These are phyloP conservation scores for Arabidopsis suecica DNA, from an alignment of 345 rosid genomes.

Conservation along the genomic window DNA sequence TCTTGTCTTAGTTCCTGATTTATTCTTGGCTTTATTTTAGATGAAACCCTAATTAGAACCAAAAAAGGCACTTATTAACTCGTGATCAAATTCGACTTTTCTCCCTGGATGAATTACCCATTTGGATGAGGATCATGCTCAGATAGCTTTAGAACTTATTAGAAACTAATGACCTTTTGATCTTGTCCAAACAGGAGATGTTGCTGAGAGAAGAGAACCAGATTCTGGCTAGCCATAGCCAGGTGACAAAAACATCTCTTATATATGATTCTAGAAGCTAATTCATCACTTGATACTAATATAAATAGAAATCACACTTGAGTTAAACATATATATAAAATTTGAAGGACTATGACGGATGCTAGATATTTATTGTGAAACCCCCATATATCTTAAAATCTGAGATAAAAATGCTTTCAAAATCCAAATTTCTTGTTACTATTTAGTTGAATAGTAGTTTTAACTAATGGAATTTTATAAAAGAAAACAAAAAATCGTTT, in stretches of 20 bases:
- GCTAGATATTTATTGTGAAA: not conserved
- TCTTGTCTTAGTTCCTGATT: not conserved
- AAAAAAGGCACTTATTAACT: too few relatives aligned
- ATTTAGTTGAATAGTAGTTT: too few relatives aligned
- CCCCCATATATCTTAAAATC: too few relatives aligned
- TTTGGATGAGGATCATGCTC: not conserved
- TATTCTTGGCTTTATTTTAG: not conserved
- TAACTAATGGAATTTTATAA: too few relatives aligned
- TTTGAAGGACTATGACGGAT: not conserved
- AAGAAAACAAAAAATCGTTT: not conserved
- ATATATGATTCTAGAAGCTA: not conserved
- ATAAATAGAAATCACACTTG: not conserved
- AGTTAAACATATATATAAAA: not conserved
- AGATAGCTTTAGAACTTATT: not conserved
- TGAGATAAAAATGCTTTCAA: too few relatives aligned
- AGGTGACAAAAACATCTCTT: conserved; percentile 15
- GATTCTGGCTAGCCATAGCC: conserved; percentile 25
- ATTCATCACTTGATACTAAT: not conserved
- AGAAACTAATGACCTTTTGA: conserved; percentile 17
- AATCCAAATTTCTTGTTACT: not conserved
- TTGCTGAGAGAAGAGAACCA: conserved; percentile 38
- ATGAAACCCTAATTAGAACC: not conserved
- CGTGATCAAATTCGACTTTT: conserved; percentile 2
- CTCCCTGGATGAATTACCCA: not conserved
- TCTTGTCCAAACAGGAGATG: conserved; percentile 33